Conservation (phyloP, 2,329 filamentous ascomycete species). For the Pseudogymnoascus sp. region DNA sequence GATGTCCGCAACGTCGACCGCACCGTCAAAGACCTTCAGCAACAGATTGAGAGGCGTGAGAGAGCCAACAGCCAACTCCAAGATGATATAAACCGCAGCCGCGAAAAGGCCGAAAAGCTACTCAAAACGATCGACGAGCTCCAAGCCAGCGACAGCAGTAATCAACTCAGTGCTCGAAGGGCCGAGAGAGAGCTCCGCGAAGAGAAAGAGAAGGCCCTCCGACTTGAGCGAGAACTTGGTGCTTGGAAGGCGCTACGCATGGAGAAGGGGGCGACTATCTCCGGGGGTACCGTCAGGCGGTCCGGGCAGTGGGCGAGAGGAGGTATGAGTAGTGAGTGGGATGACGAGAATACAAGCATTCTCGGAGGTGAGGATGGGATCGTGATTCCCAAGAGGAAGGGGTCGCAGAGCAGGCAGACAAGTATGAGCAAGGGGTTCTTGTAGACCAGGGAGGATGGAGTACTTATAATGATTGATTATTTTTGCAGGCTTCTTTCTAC, state of each 20-base stretch:
- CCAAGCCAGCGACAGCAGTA: slow-evolving; percentile 75
- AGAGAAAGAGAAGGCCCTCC: slow-evolving; percentile 72
- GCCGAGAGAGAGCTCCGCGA: slow-evolving; percentile 86
- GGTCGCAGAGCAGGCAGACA: slow-evolving; percentile 53
- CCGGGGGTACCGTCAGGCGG: slow-evolving; percentile 16
- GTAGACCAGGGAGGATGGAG: slow-evolving; percentile 29
- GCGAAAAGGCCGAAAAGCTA: slow-evolving; percentile 85
- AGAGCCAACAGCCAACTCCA: slow-evolving; percentile 74
- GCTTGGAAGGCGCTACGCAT: slow-evolving; percentile 66
- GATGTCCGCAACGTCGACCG: slow-evolving; percentile 89
- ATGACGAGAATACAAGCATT: slow-evolving; percentile 26
- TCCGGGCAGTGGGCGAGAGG: slow-evolving; percentile 23
- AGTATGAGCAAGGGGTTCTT: slow-evolving; percentile 76
- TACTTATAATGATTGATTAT: slow-evolving; percentile 3
- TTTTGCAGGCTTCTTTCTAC: slow-evolving; percentile 2
- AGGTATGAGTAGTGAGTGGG: slow-evolving; percentile 26
- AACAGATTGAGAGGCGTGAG: slow-evolving; percentile 87
- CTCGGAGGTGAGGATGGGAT: slow-evolving; percentile 26
- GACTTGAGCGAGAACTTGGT: slow-evolving; percentile 83
- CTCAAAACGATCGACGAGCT: slow-evolving; percentile 90
- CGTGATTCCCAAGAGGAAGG: slow-evolving; percentile 58
- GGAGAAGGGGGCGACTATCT: slow-evolving; percentile 42
- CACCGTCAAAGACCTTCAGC: slow-evolving; percentile 84
- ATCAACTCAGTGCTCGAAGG: slow-evolving; percentile 73
- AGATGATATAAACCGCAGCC: slow-evolving; percentile 76